Evolutionary conservation across 306 rosid species (phyloP), one percentile per base, ranked within the genome.

Genomic region (Inga laurina): DNA sequence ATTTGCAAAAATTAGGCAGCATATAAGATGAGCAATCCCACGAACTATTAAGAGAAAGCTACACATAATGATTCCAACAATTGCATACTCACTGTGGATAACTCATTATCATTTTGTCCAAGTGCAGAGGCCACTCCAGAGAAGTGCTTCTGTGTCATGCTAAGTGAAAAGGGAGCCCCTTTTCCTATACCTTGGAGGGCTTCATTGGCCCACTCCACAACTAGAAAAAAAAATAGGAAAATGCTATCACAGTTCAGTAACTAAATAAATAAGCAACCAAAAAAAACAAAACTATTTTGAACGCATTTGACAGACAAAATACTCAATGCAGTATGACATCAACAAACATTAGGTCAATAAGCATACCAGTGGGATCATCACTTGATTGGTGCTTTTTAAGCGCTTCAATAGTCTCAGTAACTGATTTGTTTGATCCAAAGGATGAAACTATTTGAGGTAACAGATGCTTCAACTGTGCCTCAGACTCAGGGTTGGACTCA

Each of bases 111-210:
- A 77, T 74, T 81, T 72, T 87, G 84, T 76, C 90, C 97, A 14
- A 83, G 77, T 8, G 98, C 97, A 82, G 93, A 88, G 24, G 97
- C 97, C 80, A 97, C 97, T 65, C 64, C 80, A 70, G 98, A 85
- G 88, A 94, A 97, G 87, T 97, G 74, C 78, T 87, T 91, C 54
- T 90, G 89, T 35, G 99, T 97, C 89, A 94, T 87, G 74, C 75
- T 83, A 86, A 94, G 98, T 30, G 99, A 94, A 91, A 97, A 97
- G 10, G 99, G 99, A 72, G 97, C 97, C 64, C 98, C 98, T 87
- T 92, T 97, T 75, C 88, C 92, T 45, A 97, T 87, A 78, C 97
- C 97, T 86, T 91, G 97, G 84, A 97, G 97, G 82, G 97, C 97
- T 85, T 97, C 99, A 79, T 87, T 86, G 37, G 99, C 99, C 98